Conservation (phyloP, 192 early-diverging fungal genomes). For the Geranomyces variabilis region DNA sequence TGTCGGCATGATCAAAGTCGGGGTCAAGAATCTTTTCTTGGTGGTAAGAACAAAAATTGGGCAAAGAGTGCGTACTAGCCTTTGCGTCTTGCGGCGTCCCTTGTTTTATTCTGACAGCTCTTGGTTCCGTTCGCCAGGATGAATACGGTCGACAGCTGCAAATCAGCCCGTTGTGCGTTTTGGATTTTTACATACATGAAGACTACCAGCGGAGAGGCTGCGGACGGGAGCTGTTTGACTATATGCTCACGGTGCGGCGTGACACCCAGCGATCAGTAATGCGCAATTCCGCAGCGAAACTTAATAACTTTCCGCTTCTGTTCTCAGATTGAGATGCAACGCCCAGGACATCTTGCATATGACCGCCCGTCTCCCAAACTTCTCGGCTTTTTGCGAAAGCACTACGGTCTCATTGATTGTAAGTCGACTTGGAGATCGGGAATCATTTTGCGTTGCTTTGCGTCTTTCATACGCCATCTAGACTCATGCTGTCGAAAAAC, state of each 20-base stretch:
- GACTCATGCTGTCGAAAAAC: neutral
- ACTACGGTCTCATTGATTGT: slow-evolving; percentile 49
- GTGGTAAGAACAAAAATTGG: slow-evolving; percentile 22
- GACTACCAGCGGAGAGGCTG: slow-evolving; percentile 44
- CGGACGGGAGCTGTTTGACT: slow-evolving; percentile 53
- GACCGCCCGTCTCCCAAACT: slow-evolving; percentile 53
- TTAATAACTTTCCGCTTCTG: no score
- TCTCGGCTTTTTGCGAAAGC: slow-evolving; percentile 44
- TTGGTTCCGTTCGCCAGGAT: slow-evolving; percentile 31
- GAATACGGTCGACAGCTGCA: slow-evolving; percentile 40
- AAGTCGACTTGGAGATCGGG: no score
- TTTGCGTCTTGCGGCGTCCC: neutral
- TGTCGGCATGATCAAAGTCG: slow-evolving; percentile 53
- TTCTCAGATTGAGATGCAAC: slow-evolving; percentile 41
- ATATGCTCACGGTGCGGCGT: slow-evolving; percentile 50
- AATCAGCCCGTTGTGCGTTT: slow-evolving; percentile 50
- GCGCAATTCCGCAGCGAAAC: no score
- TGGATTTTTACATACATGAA: slow-evolving; percentile 58
- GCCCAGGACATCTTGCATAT: slow-evolving; percentile 48
- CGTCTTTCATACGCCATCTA: no score
- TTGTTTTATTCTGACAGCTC: neutral
- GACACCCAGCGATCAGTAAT: no score
- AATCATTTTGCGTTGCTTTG: no score
- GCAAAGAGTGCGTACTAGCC: no score
- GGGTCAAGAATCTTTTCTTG: slow-evolving; percentile 50